Conservation (phyloP, 352 stramenopile species). For the Blastocystis sp. region DNA sequence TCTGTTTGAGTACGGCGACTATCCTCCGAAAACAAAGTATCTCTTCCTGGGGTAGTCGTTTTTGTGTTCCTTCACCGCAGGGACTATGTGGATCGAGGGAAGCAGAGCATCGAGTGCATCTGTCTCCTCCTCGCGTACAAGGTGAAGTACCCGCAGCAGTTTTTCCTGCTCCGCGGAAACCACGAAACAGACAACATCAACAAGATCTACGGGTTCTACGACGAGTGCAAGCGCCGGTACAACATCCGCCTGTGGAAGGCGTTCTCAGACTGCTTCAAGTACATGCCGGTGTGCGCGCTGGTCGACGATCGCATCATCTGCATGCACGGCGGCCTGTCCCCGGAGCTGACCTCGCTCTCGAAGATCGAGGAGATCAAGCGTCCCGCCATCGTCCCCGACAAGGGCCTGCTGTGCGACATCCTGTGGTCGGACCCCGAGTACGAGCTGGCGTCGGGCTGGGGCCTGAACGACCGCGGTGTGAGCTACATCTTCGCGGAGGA, state of each 20-base stretch:
- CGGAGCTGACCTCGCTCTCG: conserved; percentile 91
- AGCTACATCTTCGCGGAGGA: conserved; percentile 97
- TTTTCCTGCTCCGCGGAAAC: conserved; percentile 95
- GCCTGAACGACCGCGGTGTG: conserved; percentile 90
- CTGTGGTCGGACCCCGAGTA: conserved; percentile 83
- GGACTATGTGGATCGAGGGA: conserved; percentile 89
- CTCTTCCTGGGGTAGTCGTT: conserved; percentile 88
- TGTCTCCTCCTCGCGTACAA: conserved; percentile 95
- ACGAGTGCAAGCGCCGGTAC: conserved; percentile 90
- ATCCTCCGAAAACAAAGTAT: conserved; percentile 89
- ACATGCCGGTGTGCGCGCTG: conserved; percentile 89
- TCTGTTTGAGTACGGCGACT: conserved; percentile 88
- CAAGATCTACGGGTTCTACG: conserved; percentile 98
- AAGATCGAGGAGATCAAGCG: conserved; percentile 86
- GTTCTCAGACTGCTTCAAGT: conserved; percentile 97
- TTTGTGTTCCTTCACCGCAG: conserved; percentile 59
- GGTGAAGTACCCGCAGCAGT: conserved; percentile 94
- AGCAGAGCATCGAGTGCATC: conserved; percentile 93
- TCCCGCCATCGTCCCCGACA: conserved; percentile 80
- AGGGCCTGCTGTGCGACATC: conserved; percentile 77
- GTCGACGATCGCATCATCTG: conserved; percentile 97
- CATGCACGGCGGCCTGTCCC: conserved; percentile 87
- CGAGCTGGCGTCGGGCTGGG: conserved; percentile 84
- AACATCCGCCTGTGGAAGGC: conserved; percentile 86
- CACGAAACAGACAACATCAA: conserved; percentile 97